These are phyloP conservation scores for Sapria himalayana DNA, from an alignment of 345 rosid species.

Conservation along the genomic window DNA sequence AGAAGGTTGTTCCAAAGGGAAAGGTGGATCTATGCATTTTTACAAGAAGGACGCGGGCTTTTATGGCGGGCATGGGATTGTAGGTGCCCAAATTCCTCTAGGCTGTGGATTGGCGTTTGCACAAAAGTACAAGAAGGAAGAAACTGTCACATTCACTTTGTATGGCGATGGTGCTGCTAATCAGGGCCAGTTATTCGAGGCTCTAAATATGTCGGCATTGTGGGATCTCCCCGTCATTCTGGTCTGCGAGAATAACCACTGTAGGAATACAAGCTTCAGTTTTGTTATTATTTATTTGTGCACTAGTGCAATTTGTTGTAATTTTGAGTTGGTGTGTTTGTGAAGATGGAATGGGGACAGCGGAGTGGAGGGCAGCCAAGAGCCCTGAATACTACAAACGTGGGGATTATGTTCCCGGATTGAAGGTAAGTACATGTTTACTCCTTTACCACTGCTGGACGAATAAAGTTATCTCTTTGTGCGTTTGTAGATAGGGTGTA, in stretches of 20 bases:
- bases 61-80: slow-evolving; percentile 93
- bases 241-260: slow-evolving; percentile 95
- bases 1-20: slow-evolving; percentile 72
- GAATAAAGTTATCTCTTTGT: too few relatives aligned
- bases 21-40: slow-evolving; percentile 97
- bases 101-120: slow-evolving; percentile 97
- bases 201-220: slow-evolving; percentile 73
- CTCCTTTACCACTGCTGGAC: too few relatives aligned
- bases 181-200: slow-evolving; percentile 94
- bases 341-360: slow-evolving; percentile 97
- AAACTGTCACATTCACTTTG: slow-evolving; percentile 53
- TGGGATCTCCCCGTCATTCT: slow-evolving; percentile 91
- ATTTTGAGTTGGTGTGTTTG: slow-evolving; percentile 3
- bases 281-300: background rate
- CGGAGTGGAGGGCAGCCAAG: slow-evolving; percentile 98
- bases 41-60: slow-evolving; percentile 68
- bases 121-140: slow-evolving; percentile 78
- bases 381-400: slow-evolving; percentile 81
- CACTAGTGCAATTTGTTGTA: slow-evolving; percentile 2
- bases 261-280: slow-evolving; percentile 17
- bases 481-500: too few relatives aligned
- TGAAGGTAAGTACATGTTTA: slow-evolving; percentile 83
- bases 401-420: slow-evolving; percentile 94
- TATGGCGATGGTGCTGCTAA: slow-evolving; percentile 98
- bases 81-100: slow-evolving; percentile 86